Evolutionary conservation across 768 basidiomycete genomes (phyloP).

Genomic region (Mycena vulgaris): DNA sequence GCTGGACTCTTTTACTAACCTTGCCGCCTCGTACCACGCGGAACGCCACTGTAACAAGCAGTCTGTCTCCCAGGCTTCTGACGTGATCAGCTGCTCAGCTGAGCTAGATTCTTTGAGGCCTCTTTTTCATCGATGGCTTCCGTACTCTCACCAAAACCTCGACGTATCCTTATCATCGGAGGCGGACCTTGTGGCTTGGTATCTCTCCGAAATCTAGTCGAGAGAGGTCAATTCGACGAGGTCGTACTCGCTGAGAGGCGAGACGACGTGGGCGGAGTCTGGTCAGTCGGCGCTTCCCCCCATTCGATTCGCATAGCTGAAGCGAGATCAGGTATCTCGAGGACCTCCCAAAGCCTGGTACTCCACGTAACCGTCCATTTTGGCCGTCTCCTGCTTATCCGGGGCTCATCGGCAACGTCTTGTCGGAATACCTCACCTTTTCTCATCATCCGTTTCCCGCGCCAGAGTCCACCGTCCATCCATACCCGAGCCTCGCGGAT

Average conservation of each 20-base stretch:
- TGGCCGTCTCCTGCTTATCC: conserved; percentile 52
- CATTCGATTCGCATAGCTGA: not conserved
- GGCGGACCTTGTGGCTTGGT: conserved; percentile 66
- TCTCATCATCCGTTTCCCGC: conserved; percentile 48
- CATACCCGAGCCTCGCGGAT: conserved; percentile 47
- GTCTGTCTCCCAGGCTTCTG: too few relatives aligned
- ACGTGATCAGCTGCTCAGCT: too few relatives aligned
- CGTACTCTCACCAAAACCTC: conserved; percentile 38
- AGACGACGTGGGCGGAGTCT: conserved; percentile 66
- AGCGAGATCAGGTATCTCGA: conserved; percentile 29
- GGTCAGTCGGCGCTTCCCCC: conserved; percentile 48
- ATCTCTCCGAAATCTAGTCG: conserved; percentile 63
- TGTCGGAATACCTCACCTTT: conserved; percentile 50
- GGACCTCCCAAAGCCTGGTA: conserved; percentile 1
- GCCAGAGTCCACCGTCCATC: conserved; percentile 41
- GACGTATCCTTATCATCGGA: conserved; percentile 60
- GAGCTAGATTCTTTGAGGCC: too few relatives aligned
- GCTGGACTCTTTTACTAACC: too few relatives aligned
- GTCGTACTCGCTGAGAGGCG: conserved; percentile 64
- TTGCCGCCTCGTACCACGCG: too few relatives aligned
- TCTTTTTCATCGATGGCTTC: conserved; percentile 1
- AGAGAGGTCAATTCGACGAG: conserved; percentile 56
- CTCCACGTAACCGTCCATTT: conserved; percentile 17
- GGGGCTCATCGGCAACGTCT: conserved; percentile 52
- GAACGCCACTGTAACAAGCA: too few relatives aligned